Conservation (phyloP, 768 basidiomycete species). For the Gautieria morchelliformis region DNA sequence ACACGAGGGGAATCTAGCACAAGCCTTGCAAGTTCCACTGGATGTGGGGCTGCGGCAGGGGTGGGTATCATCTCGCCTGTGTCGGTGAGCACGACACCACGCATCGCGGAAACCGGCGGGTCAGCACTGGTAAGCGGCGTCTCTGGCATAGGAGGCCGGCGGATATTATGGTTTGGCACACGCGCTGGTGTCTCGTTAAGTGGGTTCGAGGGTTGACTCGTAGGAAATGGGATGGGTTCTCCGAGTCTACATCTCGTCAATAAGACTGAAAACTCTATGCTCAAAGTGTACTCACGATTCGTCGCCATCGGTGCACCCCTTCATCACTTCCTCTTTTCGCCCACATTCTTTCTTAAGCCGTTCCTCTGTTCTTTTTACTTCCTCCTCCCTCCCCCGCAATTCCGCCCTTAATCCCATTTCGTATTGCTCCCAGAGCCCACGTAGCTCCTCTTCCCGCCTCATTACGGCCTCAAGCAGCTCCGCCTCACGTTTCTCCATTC, state of each 20-base stretch:
- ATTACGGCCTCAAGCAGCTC: slow-evolving; percentile 56
- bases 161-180: slow-evolving; percentile 19
- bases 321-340: slow-evolving; percentile 30
- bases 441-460: slow-evolving; percentile 64
- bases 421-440: slow-evolving; percentile 48
- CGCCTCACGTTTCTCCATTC: slow-evolving; percentile 54
- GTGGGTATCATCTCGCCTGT: slow-evolving; percentile 70
- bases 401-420: slow-evolving; percentile 69
- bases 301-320: slow-evolving; percentile 18
- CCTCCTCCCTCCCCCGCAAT: slow-evolving; percentile 52
- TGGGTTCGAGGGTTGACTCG: slow-evolving; percentile 22
- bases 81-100: slow-evolving; percentile 64
- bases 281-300: background rate
- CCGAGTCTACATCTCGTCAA: slow-evolving; percentile 12
- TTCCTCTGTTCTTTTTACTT: slow-evolving; percentile 50
- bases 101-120: slow-evolving; percentile 29
- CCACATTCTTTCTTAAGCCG: slow-evolving; percentile 37
- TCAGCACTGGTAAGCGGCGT: background rate
- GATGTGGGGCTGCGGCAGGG: slow-evolving; percentile 48
- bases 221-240: slow-evolving; percentile 8
- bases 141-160: background rate
- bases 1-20: slow-evolving; percentile 64
- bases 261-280: background rate
- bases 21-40: slow-evolving; percentile 46
- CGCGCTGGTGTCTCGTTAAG: slow-evolving; percentile 42